Percentiles rank a stretch among this genome's conserved stretches.
These are phyloP conservation scores for Solanum microdontum DNA, from an alignment of 257 asterid genomes.

Conservation along the genomic window DNA sequence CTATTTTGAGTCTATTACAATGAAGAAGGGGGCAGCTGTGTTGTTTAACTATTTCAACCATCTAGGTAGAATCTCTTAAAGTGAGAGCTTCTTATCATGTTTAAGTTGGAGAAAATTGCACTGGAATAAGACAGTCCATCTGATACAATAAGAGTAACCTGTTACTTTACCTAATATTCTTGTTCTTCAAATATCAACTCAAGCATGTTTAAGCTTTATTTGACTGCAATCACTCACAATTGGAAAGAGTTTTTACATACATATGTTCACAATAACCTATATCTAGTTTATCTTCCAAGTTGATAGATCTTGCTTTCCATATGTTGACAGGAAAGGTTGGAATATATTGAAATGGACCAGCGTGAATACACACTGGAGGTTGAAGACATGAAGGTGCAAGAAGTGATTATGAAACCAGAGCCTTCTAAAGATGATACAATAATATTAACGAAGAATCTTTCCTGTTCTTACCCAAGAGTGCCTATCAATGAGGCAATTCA, in stretches of 20 bases:
- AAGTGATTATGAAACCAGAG: constrained; percentile 64
- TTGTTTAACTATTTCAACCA: not conserved
- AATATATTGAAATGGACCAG: constrained; percentile 65
- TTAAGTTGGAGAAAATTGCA: not conserved
- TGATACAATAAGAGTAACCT: not conserved
- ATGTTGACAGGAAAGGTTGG: constrained; percentile 55
- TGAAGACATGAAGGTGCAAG: constrained; percentile 68
- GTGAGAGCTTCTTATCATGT: not conserved
- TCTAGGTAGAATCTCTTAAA: not conserved
- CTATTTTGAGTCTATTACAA: not conserved
- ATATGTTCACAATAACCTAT: not conserved
- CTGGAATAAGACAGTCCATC: not conserved
- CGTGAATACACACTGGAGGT: constrained; percentile 70
- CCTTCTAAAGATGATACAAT: constrained; percentile 52
- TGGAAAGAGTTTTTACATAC: not conserved
- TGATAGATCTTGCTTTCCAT: not conserved
- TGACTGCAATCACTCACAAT: not conserved
- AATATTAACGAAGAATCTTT: constrained; percentile 67
- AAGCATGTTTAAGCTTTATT: too few relatives aligned
- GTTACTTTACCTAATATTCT: not conserved
- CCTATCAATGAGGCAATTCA: constrained; percentile 58
- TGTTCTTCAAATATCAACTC: not conserved
- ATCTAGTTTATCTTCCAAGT: not conserved
- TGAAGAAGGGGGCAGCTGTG: not conserved
- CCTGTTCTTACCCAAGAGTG: constrained; percentile 74